Base-by-base conservation (phyloP, 495 filamentous ascomycete genomes). In the Platismatia glauca region DNA sequence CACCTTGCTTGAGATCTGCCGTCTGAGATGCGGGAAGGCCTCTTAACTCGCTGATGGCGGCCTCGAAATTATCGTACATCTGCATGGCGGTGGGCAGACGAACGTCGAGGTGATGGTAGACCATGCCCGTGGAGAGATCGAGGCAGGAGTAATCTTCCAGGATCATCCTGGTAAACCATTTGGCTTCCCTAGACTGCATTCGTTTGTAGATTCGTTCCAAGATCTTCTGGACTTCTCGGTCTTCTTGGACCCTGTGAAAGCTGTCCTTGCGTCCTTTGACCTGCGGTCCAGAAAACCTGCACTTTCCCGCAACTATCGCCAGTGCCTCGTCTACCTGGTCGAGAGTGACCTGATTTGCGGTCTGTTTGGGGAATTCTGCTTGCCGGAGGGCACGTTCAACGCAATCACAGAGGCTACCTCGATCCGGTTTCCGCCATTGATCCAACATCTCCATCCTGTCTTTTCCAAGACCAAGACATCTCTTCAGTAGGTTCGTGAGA, bases 101-200 rank as follows among this genome's bases (percentile, higher is more conserved):
- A 16, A 80, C 79, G 64, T 89, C 80, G 50, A 83, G 80, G 58
- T 69, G 76, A 44, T 75, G 73, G 57, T 83, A 72, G 4, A 81
- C 72, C 57, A 79, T 64, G 11, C 62, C 67, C 61, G 76, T 73
- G 22, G 82, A 76, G 1, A 86, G 56, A 9, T 81, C 67, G 4
- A 93, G 79, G 0, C 89, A 87, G 22, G 75, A 73, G 66, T 85
- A 89, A 59, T 84, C 82, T 71, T 95, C 94, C 24, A 97, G 72
- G 41, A 97, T 81, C 70, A 94, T 74, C 9, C 92, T 80, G 0
- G 89, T 91, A 15, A 97, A 78, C 92, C 92, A 96, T 74, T 96
- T 96, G 0, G 86, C 89, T 69, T 96, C 88, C 44, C 82, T 78
- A 20, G 86, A 83, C 50, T 80, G 79, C 34, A 91, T 64, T 16